Conservation (phyloP, 2,329 filamentous ascomycete species). For the Rhexocercosporidium sp. region DNA sequence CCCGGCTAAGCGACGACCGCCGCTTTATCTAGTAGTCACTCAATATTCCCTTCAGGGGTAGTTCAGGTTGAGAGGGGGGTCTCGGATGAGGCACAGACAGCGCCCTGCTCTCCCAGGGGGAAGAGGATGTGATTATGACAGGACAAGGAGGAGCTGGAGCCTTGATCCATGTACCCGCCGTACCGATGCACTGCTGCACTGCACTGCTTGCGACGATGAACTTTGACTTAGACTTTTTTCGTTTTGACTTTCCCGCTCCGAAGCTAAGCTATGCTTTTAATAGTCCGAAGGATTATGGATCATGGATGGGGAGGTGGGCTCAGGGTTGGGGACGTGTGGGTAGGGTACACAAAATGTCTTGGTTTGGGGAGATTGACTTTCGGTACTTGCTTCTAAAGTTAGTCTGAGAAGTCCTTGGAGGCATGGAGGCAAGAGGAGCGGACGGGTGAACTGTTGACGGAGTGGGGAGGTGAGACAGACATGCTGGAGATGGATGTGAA, state of each 20-base stretch:
- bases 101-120: background rate
- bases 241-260: too few relatives aligned
- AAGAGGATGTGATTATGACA: background rate
- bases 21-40: background rate
- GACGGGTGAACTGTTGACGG: background rate
- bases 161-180: conserved; percentile 4
- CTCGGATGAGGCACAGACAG: background rate
- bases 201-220: too few relatives aligned
- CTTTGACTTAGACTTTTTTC: too few relatives aligned
- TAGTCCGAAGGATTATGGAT: background rate
- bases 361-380: too few relatives aligned
- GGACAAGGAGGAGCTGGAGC: background rate
- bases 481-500: too few relatives aligned
- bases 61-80: background rate
- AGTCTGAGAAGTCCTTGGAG: too few relatives aligned
- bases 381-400: background rate
- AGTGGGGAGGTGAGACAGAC: background rate
- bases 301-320: background rate
- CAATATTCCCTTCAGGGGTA: background rate
- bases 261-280: too few relatives aligned
- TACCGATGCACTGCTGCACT: background rate
- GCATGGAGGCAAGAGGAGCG: too few relatives aligned
- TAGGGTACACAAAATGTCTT: too few relatives aligned
- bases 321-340: too few relatives aligned
- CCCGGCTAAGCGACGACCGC: background rate